Conservation (phyloP, 2,329 filamentous ascomycete genomes). For the Pestalotiopsis sp. region DNA sequence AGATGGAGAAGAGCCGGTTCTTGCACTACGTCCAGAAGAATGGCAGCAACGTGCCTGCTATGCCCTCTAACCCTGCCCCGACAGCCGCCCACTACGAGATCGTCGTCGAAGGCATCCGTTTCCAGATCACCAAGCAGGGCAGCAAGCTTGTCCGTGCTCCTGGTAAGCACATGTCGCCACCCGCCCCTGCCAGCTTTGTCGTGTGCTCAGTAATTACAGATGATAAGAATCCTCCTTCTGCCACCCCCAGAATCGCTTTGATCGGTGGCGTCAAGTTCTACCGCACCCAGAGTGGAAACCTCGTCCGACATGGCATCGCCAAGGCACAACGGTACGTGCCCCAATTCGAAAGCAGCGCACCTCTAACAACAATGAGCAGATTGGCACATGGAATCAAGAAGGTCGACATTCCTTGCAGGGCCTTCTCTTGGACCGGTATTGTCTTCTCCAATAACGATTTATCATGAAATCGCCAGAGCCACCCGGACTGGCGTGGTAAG, state of each 20-base stretch:
- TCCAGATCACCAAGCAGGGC: constrained; percentile 72
- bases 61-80: constrained; percentile 29
- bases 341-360: constrained; percentile 19
- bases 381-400: constrained; percentile 62
- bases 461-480: constrained; percentile 27
- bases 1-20: constrained; percentile 59
- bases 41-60: constrained; percentile 22
- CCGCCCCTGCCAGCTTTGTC: constrained; percentile 4
- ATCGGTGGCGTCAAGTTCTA: constrained; percentile 81
- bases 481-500: constrained; percentile 38
- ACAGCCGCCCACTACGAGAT: constrained; percentile 58
- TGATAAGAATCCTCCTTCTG: constrained; percentile 59
- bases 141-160: constrained; percentile 77
- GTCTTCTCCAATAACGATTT: constrained; percentile 40
- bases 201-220: constrained; percentile 37
- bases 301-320: constrained; percentile 75
- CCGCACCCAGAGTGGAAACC: constrained; percentile 84
- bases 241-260: constrained; percentile 71
- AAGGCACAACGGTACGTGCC: constrained; percentile 71
- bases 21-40: constrained; percentile 43
- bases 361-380: constrained; percentile 43
- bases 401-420: constrained; percentile 72
- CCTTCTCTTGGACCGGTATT: constrained; percentile 70
- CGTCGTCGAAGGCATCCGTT: constrained; percentile 69
- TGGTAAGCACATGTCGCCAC: constrained; percentile 51